Base-by-base conservation (phyloP, 352 stramenopile species). In the Elongisporangium prolatum region DNA sequence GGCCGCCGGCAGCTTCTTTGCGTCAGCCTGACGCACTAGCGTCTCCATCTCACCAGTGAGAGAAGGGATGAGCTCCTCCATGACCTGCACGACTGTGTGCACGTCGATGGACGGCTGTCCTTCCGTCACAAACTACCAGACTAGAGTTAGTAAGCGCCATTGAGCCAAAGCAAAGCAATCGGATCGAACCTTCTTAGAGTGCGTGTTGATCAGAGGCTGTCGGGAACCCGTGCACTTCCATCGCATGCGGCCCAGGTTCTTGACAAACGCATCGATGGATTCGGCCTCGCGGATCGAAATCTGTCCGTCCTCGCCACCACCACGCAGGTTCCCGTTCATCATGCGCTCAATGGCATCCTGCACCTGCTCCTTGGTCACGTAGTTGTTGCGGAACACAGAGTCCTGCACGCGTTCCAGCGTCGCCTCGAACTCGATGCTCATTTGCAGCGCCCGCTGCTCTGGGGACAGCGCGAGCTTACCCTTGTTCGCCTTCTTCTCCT, bases 221-320 rank as follows among this genome's bases (percentile, higher is more conserved):
- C 84, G 81, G 22, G 84, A 91, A 48, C 84, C 84, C 21, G 84
- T 93, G 51, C 84, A 82, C 49, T 88, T 86, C 84, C 84, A 93
- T 53, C 84, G 65, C 66, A 93, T 68, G 11, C 84, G 78, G 40
- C 75, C 82, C 16, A 93, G 72, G 47, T 78, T 80, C 21, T 75
- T 72, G 47, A 93, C 82, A 64, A 82, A 93, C 21, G 74, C 72
- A 22, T 87, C 78, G 44, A 93, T 87, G 11, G 74, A 74, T 37
- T 91, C 82, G 2, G 82, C 82, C 52, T 93, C 84, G 5, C 69
- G 65, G 0, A 81, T 52, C 5, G 76, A 84, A 54, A 93, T 77
- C 54, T 80, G 77, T 53, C 80, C 80, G 20, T 82, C 68, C 0
- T 65, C 18, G 14, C 69, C 74, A 49, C 76, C 67, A 18, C 80